Evolutionary conservation across 371 early-diverging fungal species (phyloP), one percentile per base, ranked within the genome.

Genomic region (Lichtheimia ornata): DNA sequence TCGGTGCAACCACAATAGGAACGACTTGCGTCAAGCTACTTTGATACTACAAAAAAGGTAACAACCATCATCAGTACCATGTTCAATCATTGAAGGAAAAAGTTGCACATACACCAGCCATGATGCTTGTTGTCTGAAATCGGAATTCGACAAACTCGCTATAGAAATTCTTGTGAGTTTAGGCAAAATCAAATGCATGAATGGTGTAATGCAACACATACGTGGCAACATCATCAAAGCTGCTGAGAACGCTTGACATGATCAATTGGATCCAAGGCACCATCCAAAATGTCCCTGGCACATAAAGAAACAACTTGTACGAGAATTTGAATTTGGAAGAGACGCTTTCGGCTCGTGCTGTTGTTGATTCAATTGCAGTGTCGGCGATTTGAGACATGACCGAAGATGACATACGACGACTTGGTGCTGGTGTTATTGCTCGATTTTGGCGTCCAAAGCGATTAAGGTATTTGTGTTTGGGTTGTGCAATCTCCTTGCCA

Each of bases 1-100:
- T 14, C 2, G 87, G 87, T 13, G 82, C 77, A 14, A 72, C 62
- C 4, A 83, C 67, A 28, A 85, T 79, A 0, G 87, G 87, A 14
- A 83, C 63, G 14, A 74, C 75, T 59, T 82, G 79, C 6, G 83
- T 73, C 44, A 85, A 62, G 62, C 83, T 81, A 61, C 83, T 76
- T 71, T 82, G 79, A 61, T 81, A 87, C 79, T 79, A 56, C 12
- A 22, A 22, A 13, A 1, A 11, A 24, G 11, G 13, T 30, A 40
- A 54, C 12, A 50, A 53, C 44, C 27, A n/a, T 13, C 25, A n/a
- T 13, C 14, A 28, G 45, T 24, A 9, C 6, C 35, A 5, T 35
- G 11, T 11, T 35, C 11, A 4, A 35, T 35, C 35, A 35, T 9
- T 9, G 9, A 2, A 4, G 0, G 4, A 11, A 9, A 35, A 35